A percentile compares a stretch with the other conserved stretches of the same genome.
phyloP scores from a whole-genome alignment of 371 early-diverging fungal species.

The Scutellospora calospora region DNA sequence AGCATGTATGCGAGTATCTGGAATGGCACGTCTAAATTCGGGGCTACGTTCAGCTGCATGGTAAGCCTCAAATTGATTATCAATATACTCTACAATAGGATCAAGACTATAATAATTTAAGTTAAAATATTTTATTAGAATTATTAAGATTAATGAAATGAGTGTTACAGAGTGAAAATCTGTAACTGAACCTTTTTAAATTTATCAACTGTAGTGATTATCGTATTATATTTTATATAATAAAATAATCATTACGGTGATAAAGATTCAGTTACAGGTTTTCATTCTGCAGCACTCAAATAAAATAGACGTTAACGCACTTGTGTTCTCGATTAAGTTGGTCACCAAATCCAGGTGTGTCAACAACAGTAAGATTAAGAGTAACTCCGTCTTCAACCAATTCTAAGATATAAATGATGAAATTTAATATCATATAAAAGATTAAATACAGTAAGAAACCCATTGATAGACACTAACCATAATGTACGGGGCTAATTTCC shows the following conservation, averaged over 20 bases:
- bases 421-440: not conserved
- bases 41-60: conserved; percentile 91
- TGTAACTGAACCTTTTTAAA: too few species aligned
- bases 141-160: too few species aligned
- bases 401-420: conserved; percentile 61
- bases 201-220: too few species aligned
- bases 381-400: conserved; percentile 95
- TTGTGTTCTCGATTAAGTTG: conserved; percentile 80
- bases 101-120: conserved; percentile 59
- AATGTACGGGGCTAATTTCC: conserved; percentile 69
- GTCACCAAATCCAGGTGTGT: conserved; percentile 97
- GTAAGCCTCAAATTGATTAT: conserved; percentile 89
- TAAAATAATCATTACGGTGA: too few species aligned
- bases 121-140: too few species aligned
- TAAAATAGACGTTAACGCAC: conserved; percentile 53
- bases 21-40: conserved; percentile 70
- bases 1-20: conserved; percentile 94
- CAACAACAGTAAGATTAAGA: conserved; percentile 87
- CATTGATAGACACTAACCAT: conserved; percentile 58
- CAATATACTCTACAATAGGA: conserved; percentile 90
- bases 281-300: too few species aligned
- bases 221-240: too few species aligned
- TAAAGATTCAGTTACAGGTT: too few species aligned
- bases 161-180: too few species aligned
- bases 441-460: not conserved